These are phyloP conservation scores for Phascolomyces articulosus DNA, from an alignment of 371 early-diverging fungal genomes.

Conservation along the genomic window DNA sequence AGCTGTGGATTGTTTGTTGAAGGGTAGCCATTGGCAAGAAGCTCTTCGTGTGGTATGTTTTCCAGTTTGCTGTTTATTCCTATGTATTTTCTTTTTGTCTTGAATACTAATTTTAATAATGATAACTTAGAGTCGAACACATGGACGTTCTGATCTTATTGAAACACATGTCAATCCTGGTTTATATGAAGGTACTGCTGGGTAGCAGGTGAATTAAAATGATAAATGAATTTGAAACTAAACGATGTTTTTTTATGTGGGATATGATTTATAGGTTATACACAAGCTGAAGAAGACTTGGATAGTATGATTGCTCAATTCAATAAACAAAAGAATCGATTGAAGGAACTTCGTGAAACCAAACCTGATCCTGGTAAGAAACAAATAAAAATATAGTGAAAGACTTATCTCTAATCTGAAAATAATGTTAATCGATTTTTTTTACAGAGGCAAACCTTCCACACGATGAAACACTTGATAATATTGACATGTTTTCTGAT, in stretches of 20 bases:
- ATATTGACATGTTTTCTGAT: conserved; percentile 93
- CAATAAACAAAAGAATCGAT: conserved; percentile 61
- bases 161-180: conserved; percentile 79
- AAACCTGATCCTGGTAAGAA: conserved; percentile 41
- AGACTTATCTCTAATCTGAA: no score
- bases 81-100: no score
- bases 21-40: conserved; percentile 75
- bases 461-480: conserved; percentile 70
- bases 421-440: no score
- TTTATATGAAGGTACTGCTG: conserved; percentile 57
- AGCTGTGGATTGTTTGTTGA: conserved; percentile 63
- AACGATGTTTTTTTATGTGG: not conserved
- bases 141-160: conserved; percentile 68
- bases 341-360: conserved; percentile 57
- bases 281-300: conserved; percentile 70
- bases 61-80: not conserved
- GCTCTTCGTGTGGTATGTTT: conserved; percentile 60
- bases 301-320: conserved; percentile 75
- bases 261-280: conserved; percentile 30
- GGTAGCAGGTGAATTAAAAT: not conserved
- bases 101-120: not conserved
- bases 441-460: conserved; percentile 40
- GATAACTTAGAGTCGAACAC: conserved; percentile 46
- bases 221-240: not conserved
- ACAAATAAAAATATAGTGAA: not conserved